These are phyloP conservation scores for Cladosporium phlei DNA, from an alignment of 2,329 filamentous ascomycete species.

Conservation along the genomic window DNA sequence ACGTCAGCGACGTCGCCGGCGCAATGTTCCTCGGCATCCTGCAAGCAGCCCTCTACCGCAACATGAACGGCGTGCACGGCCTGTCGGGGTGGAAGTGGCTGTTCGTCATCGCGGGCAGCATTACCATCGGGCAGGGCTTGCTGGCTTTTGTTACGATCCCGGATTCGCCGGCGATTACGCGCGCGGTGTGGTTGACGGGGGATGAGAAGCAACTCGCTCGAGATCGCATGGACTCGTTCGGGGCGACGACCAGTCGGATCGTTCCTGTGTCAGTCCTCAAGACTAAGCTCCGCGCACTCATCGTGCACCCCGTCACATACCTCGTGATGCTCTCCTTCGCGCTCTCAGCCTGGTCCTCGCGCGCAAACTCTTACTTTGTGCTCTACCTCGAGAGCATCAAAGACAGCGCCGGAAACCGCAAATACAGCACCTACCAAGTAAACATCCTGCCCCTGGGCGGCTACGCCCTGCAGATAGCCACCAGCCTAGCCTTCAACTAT, in stretches of 20 bases:
- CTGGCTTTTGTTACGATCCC: slow-evolving; percentile 10
- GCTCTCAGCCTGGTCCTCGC: not conserved
- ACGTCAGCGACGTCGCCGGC: slow-evolving; percentile 4
- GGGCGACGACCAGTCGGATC: not conserved
- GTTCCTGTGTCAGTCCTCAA: not conserved
- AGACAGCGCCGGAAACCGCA: not conserved
- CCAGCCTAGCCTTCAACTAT: not conserved
- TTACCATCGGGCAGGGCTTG: slow-evolving; percentile 9
- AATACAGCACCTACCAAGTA: slow-evolving; percentile 5
- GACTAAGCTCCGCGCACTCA: not conserved
- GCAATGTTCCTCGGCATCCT: slow-evolving; percentile 50
- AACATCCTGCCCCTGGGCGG: slow-evolving; percentile 3
- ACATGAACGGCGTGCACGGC: slow-evolving; percentile 18
- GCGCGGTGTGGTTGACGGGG: slow-evolving; percentile 40
- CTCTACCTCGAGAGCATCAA: slow-evolving; percentile 1
- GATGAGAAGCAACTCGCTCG: slow-evolving; percentile 1
- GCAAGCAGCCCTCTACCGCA: slow-evolving; percentile 48
- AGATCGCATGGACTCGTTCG: not conserved
- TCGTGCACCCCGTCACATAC: slow-evolving; percentile 2
- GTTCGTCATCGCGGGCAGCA: slow-evolving; percentile 11
- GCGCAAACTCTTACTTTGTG: slow-evolving; percentile 1
- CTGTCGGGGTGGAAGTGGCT: slow-evolving; percentile 13
- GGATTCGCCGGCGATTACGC: slow-evolving; percentile 37
- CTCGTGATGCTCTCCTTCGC: slow-evolving; percentile 3
- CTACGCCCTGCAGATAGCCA: not conserved